Evolutionary conservation across 148 eudicot species (phyloP), one percentile per base, ranked within the genome.

Genomic region (Polygonum aviculare): DNA sequence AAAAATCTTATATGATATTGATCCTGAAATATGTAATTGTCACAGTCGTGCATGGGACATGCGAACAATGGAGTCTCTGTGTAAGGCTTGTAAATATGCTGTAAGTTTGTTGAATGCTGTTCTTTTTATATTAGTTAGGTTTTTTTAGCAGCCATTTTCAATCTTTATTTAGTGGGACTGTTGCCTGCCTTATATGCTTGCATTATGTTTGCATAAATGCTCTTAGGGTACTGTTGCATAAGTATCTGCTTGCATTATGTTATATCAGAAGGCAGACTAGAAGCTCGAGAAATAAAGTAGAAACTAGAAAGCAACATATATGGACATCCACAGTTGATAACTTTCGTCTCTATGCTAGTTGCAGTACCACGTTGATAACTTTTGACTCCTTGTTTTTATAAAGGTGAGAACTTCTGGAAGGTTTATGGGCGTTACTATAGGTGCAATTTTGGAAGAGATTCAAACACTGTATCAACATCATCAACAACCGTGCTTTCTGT

Each of bases 1-100:
- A 36, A 18, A 47, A 35, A 49, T 63, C 72, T 75, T 49, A 45
- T 51, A 38, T 78, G 45, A 40, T 40, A 19, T 72, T 74, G 39
- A 77, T 59, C 8, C 38, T 2, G 63, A 77, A 12, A 79, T 79
- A 70, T 33, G 50, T 62, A 35, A 59, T 75, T 79, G 36, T 15
- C 82, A 80, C 91, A 96, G 99, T 72, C 99, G 99, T 81, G 97
- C 99, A 55, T 96, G 99, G 99, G 99, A 96, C 79, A 93, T 87
- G 92, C 84, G 95, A 78, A 89, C 98, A 31, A 96, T 96, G 99
- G 99, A 96, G 84, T 90, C 99, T 36, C 95, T 96, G 77, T 96
- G 99, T 77, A 90, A 94, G 80, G 98, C 98, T 57, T 96, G 99
- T 86, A 96, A 96, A 90, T 85, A 96, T 87, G 98, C 99, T 69